These are phyloP conservation scores for Podospora fimiseda DNA, from an alignment of 495 filamentous ascomycete genomes.

Conservation along the genomic window DNA sequence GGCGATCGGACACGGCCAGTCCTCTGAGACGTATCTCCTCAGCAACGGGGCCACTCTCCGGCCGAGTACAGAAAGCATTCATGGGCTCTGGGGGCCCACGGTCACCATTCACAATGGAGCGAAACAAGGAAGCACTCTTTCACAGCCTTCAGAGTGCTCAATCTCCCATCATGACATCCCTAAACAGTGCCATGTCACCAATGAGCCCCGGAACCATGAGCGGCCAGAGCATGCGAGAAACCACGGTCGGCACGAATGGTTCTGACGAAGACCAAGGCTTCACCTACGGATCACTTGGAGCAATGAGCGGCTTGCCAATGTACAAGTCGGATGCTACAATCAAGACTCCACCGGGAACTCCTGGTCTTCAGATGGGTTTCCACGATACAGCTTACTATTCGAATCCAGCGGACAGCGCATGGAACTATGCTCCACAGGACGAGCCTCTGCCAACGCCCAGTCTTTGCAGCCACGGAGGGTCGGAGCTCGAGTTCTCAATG, in stretches of 20 bases:
- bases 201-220: constrained; percentile 21
- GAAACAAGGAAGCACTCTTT: constrained; percentile 35
- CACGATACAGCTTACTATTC: constrained; percentile 26
- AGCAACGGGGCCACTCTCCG: constrained; percentile 29
- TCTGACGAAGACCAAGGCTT: constrained; percentile 36
- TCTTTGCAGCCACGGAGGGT: constrained; percentile 37
- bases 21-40: constrained; percentile 45
- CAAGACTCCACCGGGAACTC: constrained; percentile 44
- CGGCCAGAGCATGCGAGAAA: constrained; percentile 26
- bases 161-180: constrained; percentile 29
- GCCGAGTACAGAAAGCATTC: constrained; percentile 38
- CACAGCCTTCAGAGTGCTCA: constrained; percentile 31
- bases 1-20: constrained; percentile 32
- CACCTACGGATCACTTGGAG: constrained; percentile 21
- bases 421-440: constrained; percentile 31
- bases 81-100: constrained; percentile 30
- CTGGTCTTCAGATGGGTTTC: constrained; percentile 30
- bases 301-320: constrained; percentile 13
- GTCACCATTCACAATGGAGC: constrained; percentile 39
- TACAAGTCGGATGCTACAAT: constrained; percentile 31
- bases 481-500: constrained; percentile 36
- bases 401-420: constrained; percentile 22
- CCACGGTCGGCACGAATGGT: constrained; percentile 23
- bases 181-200: constrained; percentile 31
- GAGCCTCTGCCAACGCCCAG: constrained; percentile 39